Evolutionary conservation across 2,329 filamentous ascomycete genomes (phyloP), one percentile per base, ranked within the genome.

Genomic region (Fusarium praegraminearum): DNA sequence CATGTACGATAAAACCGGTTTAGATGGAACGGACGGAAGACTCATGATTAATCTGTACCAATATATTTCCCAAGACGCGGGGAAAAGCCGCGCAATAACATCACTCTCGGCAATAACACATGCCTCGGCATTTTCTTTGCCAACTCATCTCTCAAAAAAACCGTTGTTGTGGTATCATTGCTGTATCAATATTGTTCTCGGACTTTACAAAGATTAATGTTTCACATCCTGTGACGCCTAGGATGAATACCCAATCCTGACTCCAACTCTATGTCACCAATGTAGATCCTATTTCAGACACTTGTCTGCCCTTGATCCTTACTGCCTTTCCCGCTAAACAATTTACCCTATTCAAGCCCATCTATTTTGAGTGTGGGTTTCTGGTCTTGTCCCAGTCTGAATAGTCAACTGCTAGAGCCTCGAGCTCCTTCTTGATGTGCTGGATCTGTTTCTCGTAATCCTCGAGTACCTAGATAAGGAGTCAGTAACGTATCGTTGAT

Each of bases 391-490:
- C 84, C 86, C 86, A 89, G 28, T 84, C 81, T 15, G 83, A 81
- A 63, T 85, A 88, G 65, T 89, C 87, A 43, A 84, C 83, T 72
- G 86, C 86, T 69, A 90, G 83, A 52, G 87, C 84, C 76, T 91
- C 90, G 16, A 90, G 83, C 77, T 93, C 90, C 77, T 90, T 90
- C 79, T 90, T 91, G 67, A 97, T 83, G 77, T 94, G 91, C 76
- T 87, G 84, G 35, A 96, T 84, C 81, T 95, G 92, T 77, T 90
- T 92, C 78, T 94, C 91, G 78, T 94, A 95, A 76, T 94, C 91
- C 74, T 92, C 90, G 73, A 95, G 80, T 47, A 95, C 90, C 91
- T 93, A 67, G 1, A 20, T n/a, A 20, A 8, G 24, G 8, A 7
- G 50, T 46, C 38, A 38, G 68, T 77, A 67, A 62, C 22, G 28